Evolutionary conservation across 805 yeast species (phyloP).

Genomic region (Candida dajiaensis): DNA sequence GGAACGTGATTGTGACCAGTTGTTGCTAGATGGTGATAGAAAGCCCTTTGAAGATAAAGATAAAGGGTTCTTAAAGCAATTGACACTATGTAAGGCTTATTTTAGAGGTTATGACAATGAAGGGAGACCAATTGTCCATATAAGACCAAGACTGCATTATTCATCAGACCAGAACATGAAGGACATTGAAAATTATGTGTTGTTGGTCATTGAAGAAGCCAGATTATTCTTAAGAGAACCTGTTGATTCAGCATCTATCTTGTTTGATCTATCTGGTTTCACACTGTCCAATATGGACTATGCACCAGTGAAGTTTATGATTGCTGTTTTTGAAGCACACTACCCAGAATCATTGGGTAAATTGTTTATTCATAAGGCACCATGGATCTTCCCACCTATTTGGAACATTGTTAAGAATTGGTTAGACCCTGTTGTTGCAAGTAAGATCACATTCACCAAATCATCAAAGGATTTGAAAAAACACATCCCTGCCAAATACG

Average conservation of each 20-base stretch:
- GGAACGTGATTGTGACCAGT: slow-evolving; percentile 52
- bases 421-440: slow-evolving; percentile 95
- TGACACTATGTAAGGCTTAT: slow-evolving; percentile 61
- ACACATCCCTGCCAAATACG: slow-evolving; percentile 49
- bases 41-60: slow-evolving; percentile 43
- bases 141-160: slow-evolving; percentile 74
- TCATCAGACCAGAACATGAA: slow-evolving; percentile 60
- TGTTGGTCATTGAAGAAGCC: slow-evolving; percentile 75
- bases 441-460: slow-evolving; percentile 82
- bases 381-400: slow-evolving; percentile 93
- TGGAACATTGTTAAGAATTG: slow-evolving; percentile 89
- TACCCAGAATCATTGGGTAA: slow-evolving; percentile 92
- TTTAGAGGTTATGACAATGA: slow-evolving; percentile 68
- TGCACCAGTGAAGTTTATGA: slow-evolving; percentile 82
- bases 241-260: slow-evolving; percentile 71
- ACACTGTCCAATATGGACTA: slow-evolving; percentile 92
- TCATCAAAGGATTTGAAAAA: slow-evolving; percentile 58
- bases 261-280: slow-evolving; percentile 85
- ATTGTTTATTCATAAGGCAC: slow-evolving; percentile 85
- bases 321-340: slow-evolving; percentile 88
- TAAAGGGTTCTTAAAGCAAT: slow-evolving; percentile 35
- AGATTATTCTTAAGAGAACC: slow-evolving; percentile 70
- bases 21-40: slow-evolving; percentile 70
- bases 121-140: slow-evolving; percentile 74
- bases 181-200: slow-evolving; percentile 71